A percentile compares a stretch with the other conserved stretches of the same genome.
phyloP scores from a whole-genome alignment of 1,139 yeast genomes.

The Chernovozyma sophiae-reginae region DNA sequence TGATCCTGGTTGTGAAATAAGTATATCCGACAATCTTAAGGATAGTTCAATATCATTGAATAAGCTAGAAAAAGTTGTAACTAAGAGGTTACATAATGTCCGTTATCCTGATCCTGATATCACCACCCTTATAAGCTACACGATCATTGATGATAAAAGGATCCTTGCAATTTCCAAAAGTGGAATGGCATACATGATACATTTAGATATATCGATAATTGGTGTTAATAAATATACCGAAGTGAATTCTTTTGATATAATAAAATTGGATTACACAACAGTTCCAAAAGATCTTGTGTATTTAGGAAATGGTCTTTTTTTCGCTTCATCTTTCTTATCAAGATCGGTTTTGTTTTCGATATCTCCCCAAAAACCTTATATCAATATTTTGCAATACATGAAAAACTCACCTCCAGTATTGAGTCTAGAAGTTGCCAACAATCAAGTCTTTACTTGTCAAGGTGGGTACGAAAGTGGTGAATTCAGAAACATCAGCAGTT shows the following conservation, averaged over 20 bases:
- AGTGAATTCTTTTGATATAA: slow-evolving; percentile 22
- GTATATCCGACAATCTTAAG: background rate
- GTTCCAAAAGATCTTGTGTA: slow-evolving; percentile 25
- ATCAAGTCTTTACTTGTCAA: slow-evolving; percentile 25
- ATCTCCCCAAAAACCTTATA: slow-evolving; percentile 23
- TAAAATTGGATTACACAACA: slow-evolving; percentile 30
- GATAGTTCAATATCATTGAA: slow-evolving; percentile 10
- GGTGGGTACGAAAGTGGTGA: slow-evolving; percentile 42
- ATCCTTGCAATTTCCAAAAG: slow-evolving; percentile 25
- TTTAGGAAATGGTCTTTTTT: slow-evolving; percentile 26
- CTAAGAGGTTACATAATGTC: slow-evolving; percentile 7
- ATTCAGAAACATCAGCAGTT: slow-evolving; percentile 13
- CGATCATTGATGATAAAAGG: slow-evolving; percentile 13
- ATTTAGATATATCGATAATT: slow-evolving; percentile 13
- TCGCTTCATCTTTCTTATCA: slow-evolving; percentile 30
- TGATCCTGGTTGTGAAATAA: slow-evolving; percentile 7
- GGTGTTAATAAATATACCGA: slow-evolving; percentile 1
- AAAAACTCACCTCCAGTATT: slow-evolving; percentile 36
- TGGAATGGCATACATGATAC: slow-evolving; percentile 29
- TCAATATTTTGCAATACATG: slow-evolving; percentile 19
- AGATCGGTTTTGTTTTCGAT: slow-evolving; percentile 32
- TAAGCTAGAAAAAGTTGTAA: slow-evolving; percentile 9
- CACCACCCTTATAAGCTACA: background rate
- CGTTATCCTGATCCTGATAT: slow-evolving; percentile 2
- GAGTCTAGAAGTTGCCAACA: slow-evolving; percentile 16